A percentile compares a stretch with the other conserved stretches of the same genome.
These are phyloP conservation scores for Microdochium paspali DNA, from an alignment of 2,329 filamentous ascomycete species.

Conservation along the genomic window DNA sequence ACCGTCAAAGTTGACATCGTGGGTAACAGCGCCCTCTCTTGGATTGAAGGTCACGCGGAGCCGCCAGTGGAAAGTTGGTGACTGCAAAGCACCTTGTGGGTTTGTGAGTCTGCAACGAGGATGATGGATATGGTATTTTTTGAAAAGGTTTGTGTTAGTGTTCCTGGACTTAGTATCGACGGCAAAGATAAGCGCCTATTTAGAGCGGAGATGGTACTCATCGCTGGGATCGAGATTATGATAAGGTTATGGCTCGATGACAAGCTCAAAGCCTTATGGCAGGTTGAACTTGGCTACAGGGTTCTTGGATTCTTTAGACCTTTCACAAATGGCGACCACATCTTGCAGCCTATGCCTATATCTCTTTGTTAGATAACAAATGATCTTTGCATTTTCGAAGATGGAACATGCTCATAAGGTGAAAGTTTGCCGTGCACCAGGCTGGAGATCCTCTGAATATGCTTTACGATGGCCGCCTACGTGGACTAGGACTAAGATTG, in stretches of 20 bases:
- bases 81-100: conserved; percentile 20
- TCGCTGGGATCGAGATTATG: conserved; percentile 18
- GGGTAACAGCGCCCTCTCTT: conserved; percentile 60
- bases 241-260: conserved; percentile 39
- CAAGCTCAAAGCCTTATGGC: conserved; percentile 30
- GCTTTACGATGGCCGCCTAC: conserved; percentile 9
- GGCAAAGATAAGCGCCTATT: conserved; percentile 22
- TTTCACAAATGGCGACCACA: conserved; percentile 17
- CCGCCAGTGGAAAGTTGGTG: conserved; percentile 24
- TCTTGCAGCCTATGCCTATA: conserved; percentile 24
- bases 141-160: conserved; percentile 38
- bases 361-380: not conserved
- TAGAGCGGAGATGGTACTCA: conserved; percentile 18
- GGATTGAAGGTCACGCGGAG: conserved; percentile 60
- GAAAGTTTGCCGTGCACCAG: not conserved
- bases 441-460: not conserved
- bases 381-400: not conserved
- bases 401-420: not conserved
- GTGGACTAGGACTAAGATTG: conserved; percentile 21
- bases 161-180: conserved; percentile 17
- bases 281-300: conserved; percentile 27
- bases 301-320: conserved; percentile 19
- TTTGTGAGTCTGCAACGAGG: conserved; percentile 26
- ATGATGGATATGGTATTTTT: conserved; percentile 36
- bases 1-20: conserved; percentile 61